These are phyloP conservation scores for Candida michaelii DNA, from an alignment of 805 yeast genomes.

Conservation along the genomic window DNA sequence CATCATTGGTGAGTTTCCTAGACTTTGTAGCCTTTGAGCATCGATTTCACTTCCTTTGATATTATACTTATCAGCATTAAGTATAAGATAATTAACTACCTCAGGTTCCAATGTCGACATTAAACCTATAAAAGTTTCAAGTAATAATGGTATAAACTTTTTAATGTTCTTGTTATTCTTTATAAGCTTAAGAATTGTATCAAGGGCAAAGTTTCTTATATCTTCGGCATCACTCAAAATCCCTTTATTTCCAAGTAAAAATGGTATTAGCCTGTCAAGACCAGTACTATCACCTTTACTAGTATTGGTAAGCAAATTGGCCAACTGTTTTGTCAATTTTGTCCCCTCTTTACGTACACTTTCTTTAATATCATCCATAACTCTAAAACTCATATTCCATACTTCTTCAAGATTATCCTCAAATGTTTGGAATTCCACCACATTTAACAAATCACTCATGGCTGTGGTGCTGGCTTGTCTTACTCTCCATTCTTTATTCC, in stretches of 20 bases:
- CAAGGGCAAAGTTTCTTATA: constrained; percentile 70
- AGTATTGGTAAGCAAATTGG: constrained; percentile 59
- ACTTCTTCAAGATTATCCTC: constrained; percentile 57
- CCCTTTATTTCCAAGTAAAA: constrained; percentile 76
- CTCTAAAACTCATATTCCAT: constrained; percentile 87
- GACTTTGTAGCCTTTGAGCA: constrained; percentile 66
- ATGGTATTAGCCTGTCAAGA: constrained; percentile 66
- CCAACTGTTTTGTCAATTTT: constrained; percentile 62
- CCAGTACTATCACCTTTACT: constrained; percentile 35
- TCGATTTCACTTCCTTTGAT: constrained; percentile 71
- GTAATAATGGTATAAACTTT: constrained; percentile 66
- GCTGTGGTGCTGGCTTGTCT: constrained; percentile 85
- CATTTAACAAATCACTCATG: constrained; percentile 63
- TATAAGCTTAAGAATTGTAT: constrained; percentile 70
- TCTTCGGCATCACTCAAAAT: constrained; percentile 84
- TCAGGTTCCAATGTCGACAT: constrained; percentile 93
- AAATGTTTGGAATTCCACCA: constrained; percentile 54
- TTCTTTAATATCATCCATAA: constrained; percentile 91
- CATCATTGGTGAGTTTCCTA: constrained; percentile 86
- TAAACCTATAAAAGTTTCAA: constrained; percentile 65
- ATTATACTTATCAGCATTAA: constrained; percentile 88
- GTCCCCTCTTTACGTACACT: constrained; percentile 84
- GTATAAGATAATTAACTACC: constrained; percentile 75
- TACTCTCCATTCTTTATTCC: constrained; percentile 87
- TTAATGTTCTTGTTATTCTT: constrained; percentile 59